Evolutionary conservation across 495 filamentous ascomycete species (phyloP).

Genomic region (Penicillium longicatenatum): DNA sequence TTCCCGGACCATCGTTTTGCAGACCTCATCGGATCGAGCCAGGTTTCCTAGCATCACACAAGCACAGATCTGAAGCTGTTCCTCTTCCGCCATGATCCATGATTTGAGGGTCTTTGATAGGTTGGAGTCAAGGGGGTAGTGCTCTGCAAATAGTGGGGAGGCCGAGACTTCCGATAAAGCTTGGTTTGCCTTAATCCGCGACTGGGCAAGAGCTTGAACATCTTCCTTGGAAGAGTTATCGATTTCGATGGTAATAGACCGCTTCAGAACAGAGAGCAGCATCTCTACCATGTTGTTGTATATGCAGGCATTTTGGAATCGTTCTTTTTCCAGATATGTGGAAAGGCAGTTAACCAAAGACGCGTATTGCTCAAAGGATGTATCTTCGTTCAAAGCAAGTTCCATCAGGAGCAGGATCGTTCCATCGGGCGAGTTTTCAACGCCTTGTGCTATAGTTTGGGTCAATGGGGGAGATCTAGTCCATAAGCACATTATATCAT

Average conservation of each 20-base stretch:
- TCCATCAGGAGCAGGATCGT: conserved; percentile 41
- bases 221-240: conserved; percentile 46
- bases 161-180: conserved; percentile 66
- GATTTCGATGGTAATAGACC: conserved; percentile 32
- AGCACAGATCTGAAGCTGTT: conserved; percentile 68
- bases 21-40: conserved; percentile 68
- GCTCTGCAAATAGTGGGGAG: conserved; percentile 53
- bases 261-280: conserved; percentile 34
- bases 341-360: conserved; percentile 35
- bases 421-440: conserved; percentile 42
- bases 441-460: conserved; percentile 32
- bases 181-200: conserved; percentile 57
- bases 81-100: conserved; percentile 52
- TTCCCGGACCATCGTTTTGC: conserved; percentile 55
- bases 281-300: conserved; percentile 35
- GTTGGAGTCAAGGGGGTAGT: conserved; percentile 50
- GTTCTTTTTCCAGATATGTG: conserved; percentile 40
- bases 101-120: conserved; percentile 55
- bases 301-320: conserved; percentile 45
- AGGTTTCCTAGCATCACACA: conserved; percentile 79
- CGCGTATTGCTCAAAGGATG: conserved; percentile 35
- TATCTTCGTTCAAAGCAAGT: conserved; percentile 28
- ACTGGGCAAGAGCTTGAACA: conserved; percentile 51
- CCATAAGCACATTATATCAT: neutral
- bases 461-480: conserved; percentile 6